Evolutionary conservation across 169 alveolate species (phyloP).

Genomic region (Eimeria tenella): DNA sequence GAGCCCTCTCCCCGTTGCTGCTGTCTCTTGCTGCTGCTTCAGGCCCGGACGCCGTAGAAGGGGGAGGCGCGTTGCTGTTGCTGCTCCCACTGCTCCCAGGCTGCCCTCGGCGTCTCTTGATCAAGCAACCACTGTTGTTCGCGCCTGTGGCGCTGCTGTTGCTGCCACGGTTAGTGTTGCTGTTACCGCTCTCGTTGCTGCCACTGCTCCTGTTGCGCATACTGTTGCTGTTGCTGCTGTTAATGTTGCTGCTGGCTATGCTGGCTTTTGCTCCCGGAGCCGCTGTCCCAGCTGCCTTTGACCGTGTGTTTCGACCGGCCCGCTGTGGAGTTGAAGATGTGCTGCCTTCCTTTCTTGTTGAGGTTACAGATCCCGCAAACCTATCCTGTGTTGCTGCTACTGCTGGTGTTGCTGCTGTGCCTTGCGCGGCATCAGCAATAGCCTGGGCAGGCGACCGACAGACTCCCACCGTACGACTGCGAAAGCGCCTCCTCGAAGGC

Average conservation of each 20-base stretch:
- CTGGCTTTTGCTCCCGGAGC: slow-evolving; percentile 10
- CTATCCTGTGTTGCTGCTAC: background rate
- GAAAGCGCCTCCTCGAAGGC: slow-evolving; percentile 33
- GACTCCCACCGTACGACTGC: slow-evolving; percentile 43
- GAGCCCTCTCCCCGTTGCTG: slow-evolving; percentile 44
- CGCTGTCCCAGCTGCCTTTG: slow-evolving; percentile 34
- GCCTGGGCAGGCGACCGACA: slow-evolving; percentile 24
- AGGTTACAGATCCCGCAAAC: background rate
- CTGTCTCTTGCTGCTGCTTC: slow-evolving; percentile 11
- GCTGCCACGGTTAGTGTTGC: slow-evolving; percentile 3
- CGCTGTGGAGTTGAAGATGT: slow-evolving; percentile 37
- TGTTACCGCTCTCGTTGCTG: slow-evolving; percentile 13
- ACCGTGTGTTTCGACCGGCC: slow-evolving; percentile 50
- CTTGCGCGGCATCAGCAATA: slow-evolving; percentile 31
- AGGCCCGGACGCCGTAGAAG: slow-evolving; percentile 21
- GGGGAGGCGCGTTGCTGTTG: slow-evolving; percentile 44
- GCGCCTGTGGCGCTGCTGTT: background rate
- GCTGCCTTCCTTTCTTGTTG: slow-evolving; percentile 19
- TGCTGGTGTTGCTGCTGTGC: slow-evolving; percentile 15
- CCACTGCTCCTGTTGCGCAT: background rate
- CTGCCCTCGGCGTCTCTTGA: slow-evolving; percentile 63
- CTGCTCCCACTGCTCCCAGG: slow-evolving; percentile 43
- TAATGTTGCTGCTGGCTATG: background rate
- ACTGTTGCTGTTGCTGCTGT: no score
- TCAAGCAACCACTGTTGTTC: slow-evolving; percentile 47